A percentile compares a stretch with the other conserved stretches of the same genome.
Conservation (phyloP, 176 grass and related monocot genomes). For the Lolium multiflorum region DNA sequence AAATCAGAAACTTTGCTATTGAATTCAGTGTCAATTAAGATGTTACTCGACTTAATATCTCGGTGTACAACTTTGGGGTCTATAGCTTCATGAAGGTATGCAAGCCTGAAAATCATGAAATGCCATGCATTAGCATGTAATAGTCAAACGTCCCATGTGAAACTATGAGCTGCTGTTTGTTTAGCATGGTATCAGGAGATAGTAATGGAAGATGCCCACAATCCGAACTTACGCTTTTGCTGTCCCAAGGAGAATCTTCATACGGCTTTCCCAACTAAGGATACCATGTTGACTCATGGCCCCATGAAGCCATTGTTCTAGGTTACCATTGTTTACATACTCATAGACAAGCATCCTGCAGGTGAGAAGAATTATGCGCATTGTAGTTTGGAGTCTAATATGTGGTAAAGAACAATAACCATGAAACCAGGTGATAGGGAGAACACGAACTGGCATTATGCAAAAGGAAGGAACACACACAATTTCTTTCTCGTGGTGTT, state of each 20-base stretch:
- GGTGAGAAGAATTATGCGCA: conserved; percentile 2
- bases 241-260: conserved; percentile 89
- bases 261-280: conserved; percentile 93
- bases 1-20: conserved; percentile 98
- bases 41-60: conserved; percentile 99
- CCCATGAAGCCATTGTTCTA: conserved; percentile 99
- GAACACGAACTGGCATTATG: background rate
- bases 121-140: conserved; percentile 24
- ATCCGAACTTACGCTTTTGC: conserved; percentile 83
- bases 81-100: conserved; percentile 96
- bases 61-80: conserved; percentile 97
- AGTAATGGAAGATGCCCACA: background rate
- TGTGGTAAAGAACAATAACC: conserved; percentile 19
- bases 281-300: conserved; percentile 62
- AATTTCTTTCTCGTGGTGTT: conserved; percentile 1
- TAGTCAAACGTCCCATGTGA: background rate
- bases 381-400: background rate
- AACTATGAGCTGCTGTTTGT: background rate
- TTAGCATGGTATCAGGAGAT: conserved; percentile 25
- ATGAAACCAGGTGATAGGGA: conserved; percentile 5
- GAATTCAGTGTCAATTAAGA: conserved; percentile 87
- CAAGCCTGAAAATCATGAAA: conserved; percentile 62
- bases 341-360: conserved; percentile 98
- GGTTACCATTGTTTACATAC: conserved; percentile 98
- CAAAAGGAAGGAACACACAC: background rate